Conservation (phyloP, 2,329 filamentous ascomycete genomes). For the Zasmidium citrigriseum region DNA sequence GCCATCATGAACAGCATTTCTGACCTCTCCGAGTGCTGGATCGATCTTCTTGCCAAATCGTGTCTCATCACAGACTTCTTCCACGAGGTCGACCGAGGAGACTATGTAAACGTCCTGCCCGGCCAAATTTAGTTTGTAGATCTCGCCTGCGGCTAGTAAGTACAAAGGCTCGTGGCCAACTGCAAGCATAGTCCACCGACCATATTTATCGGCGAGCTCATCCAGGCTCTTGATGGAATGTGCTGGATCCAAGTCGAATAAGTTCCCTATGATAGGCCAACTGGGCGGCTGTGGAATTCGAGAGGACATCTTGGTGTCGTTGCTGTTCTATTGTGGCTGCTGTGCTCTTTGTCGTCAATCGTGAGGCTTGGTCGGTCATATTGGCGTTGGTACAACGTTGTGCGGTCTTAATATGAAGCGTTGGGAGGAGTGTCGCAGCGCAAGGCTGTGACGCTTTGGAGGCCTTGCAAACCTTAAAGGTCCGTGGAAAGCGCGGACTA, state of each 20-base stretch:
- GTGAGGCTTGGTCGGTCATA: too few species aligned
- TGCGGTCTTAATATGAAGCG: too few species aligned
- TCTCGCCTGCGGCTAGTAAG: constrained; percentile 13
- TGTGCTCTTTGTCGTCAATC: neutral
- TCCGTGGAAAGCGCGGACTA: neutral
- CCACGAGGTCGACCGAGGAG: constrained; percentile 30
- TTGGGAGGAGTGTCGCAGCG: neutral
- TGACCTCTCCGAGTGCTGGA: constrained; percentile 54
- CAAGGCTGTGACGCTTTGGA: neutral
- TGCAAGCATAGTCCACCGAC: too few species aligned
- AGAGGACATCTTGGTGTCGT: neutral
- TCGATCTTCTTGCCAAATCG: constrained; percentile 61
- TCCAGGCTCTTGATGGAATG: constrained; percentile 57
- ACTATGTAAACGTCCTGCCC: constrained; percentile 8
- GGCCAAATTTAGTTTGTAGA: constrained; percentile 17
- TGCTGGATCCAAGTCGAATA: constrained; percentile 62
- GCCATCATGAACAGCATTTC: constrained; percentile 54
- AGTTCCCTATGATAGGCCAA: constrained; percentile 65
- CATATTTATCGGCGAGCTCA: constrained; percentile 39
- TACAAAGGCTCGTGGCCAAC: too few species aligned
- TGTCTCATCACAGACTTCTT: constrained; percentile 42
- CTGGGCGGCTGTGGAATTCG: constrained; percentile 63
- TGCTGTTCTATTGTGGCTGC: neutral
- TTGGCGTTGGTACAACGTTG: too few species aligned
- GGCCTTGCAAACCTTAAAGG: neutral